Evolutionary conservation across 2,329 filamentous ascomycete genomes (phyloP), one percentile per base, ranked within the genome.

Genomic region (Colletotrichum filicis): DNA sequence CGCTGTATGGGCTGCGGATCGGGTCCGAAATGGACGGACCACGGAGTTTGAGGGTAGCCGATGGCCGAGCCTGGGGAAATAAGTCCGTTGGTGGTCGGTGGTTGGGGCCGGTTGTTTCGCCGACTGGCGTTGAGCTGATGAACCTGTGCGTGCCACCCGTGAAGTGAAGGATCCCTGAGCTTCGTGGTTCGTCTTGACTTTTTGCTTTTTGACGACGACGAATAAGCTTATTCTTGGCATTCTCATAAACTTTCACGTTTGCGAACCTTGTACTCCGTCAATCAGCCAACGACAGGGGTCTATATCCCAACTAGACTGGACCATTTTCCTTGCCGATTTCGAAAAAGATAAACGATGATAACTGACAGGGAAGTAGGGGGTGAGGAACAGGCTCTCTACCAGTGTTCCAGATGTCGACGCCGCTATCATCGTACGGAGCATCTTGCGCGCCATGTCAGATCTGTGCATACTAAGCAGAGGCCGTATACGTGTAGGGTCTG

Each of bases 401-500:
- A 65, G 30, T 69, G 66, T 53, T 58, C 66, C 4, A 59, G 57
- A 24, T 69, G 66, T n/a, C 52, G 30, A 28, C 59, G 59, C 1
- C 66, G 59, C 14, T 69, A 69, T 9, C 52, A 69, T 16, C 66
- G 59, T 14, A 49, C 49, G 6, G 66, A 69, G 9, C 52, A 57
- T 19, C 59, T 69, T 5, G 59, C 37, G 30, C 66, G 59, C 14
- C 59, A 69, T 56, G 59, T 69, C 9, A 52, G 59, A 6, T 64
- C 66, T 24, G 24, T 59, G 19, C 66, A 69, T 14, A 64, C 59
- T n/a, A 52, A 64, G 22, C 66, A 64, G 35, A 59, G 66, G 7
- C 66, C 59, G 14, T 69, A 64, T 19, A 19, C 22, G 11, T 69
- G 66, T 11, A 26, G 55, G 14, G 4, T 7, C 1, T 69, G 66